Evolutionary conservation across 2,329 filamentous ascomycete genomes (phyloP).

Genomic region (Ascomycota sp.): DNA sequence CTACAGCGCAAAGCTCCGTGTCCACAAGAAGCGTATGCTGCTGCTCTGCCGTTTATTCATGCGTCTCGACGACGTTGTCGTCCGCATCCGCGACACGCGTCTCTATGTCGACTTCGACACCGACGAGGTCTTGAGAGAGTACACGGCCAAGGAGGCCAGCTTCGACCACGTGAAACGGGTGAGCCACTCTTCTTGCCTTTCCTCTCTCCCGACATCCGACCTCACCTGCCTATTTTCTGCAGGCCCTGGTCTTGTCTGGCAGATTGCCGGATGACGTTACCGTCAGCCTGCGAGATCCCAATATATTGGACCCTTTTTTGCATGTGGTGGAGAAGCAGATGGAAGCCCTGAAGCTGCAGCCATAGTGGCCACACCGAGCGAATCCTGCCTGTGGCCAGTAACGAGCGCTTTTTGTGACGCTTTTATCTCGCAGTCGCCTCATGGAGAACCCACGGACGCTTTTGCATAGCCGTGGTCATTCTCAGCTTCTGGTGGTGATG

Average conservation of each 20-base stretch:
- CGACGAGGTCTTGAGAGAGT: slow-evolving; percentile 66
- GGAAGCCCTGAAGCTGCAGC: slow-evolving; percentile 21
- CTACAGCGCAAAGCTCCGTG: slow-evolving; percentile 71
- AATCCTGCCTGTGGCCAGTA: too few species aligned
- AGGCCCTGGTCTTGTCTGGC: slow-evolving; percentile 28
- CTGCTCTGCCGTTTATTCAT: slow-evolving; percentile 76
- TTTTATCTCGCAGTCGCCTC: too few species aligned
- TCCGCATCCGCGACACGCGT: slow-evolving; percentile 71
- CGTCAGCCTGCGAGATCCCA: slow-evolving; percentile 56
- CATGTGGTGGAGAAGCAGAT: slow-evolving; percentile 45
- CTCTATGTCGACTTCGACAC: slow-evolving; percentile 75
- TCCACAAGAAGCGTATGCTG: slow-evolving; percentile 75
- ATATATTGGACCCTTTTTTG: slow-evolving; percentile 46
- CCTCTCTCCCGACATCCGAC: not conserved
- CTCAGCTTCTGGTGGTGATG: too few species aligned
- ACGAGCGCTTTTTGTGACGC: too few species aligned
- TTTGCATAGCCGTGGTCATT: too few species aligned
- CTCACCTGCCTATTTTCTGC: not conserved
- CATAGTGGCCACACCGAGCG: not conserved
- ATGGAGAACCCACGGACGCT: too few species aligned
- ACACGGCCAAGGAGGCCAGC: slow-evolving; percentile 62
- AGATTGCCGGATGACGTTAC: slow-evolving; percentile 48
- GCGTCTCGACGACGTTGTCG: slow-evolving; percentile 72
- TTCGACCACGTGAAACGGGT: slow-evolving; percentile 59
- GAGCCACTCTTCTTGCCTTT: slow-evolving; percentile 9